Conservation (phyloP, 345 rosid species). For the Populus euphratica region DNA sequence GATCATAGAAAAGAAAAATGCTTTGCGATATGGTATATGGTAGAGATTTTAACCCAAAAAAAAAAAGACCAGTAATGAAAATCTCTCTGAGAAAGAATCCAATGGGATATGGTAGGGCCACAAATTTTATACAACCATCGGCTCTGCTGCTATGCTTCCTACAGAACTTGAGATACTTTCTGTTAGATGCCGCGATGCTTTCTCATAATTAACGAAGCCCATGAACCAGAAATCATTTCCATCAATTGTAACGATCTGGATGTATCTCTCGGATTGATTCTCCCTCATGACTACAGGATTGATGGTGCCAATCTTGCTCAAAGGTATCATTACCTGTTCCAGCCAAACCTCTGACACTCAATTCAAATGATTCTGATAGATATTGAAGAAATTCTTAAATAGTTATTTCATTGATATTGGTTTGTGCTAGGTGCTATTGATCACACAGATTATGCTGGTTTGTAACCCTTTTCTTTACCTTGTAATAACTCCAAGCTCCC, state of each 20-base stretch:
- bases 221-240: conserved; percentile 92
- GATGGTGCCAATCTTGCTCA: conserved; percentile 39
- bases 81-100: no score
- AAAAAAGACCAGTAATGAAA: no score
- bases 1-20: no score
- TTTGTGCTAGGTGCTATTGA: neutral
- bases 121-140: neutral
- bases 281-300: conserved; percentile 51
- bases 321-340: conserved; percentile 55
- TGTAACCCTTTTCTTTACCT: conserved; percentile 38
- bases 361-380: no score
- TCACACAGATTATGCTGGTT: neutral
- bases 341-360: no score
- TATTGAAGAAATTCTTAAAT: no score
- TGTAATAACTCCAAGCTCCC: conserved; percentile 59
- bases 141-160: neutral
- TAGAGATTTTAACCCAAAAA: no score
- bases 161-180: neutral
- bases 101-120: no score
- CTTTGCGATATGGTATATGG: no score
- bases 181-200: conserved; percentile 57
- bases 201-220: conserved; percentile 80
- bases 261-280: conserved; percentile 61
- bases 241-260: conserved; percentile 58
- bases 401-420: no score